Evolutionary conservation across 2,329 filamentous ascomycete genomes (phyloP).

Genomic region (Ilyonectria robusta): DNA sequence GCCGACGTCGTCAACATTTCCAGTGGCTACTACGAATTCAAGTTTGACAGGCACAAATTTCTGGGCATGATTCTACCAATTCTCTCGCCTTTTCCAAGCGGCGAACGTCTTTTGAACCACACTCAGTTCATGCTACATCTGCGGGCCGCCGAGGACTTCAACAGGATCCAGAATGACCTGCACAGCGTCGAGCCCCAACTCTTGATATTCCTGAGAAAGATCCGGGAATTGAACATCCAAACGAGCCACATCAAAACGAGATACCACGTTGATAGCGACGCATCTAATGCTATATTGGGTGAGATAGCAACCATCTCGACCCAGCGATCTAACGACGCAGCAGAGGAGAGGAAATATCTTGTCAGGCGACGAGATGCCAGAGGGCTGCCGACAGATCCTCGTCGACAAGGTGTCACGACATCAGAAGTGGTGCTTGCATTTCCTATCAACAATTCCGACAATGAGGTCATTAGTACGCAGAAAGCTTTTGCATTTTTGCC

Average conservation of each 20-base stretch:
- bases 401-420: slow-evolving; percentile 1
- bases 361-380: neutral
- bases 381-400: neutral
- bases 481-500: slow-evolving; percentile 46
- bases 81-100: slow-evolving; percentile 42
- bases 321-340: neutral
- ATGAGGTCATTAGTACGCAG: slow-evolving; percentile 23
- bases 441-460: neutral
- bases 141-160: slow-evolving; percentile 28
- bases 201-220: slow-evolving; percentile 50
- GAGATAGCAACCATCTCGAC: neutral
- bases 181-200: slow-evolving; percentile 43
- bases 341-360: neutral
- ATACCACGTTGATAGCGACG: neutral
- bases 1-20: slow-evolving; percentile 49
- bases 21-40: slow-evolving; percentile 50
- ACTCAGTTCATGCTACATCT: neutral
- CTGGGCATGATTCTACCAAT: slow-evolving; percentile 55
- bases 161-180: slow-evolving; percentile 34
- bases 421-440: slow-evolving; percentile 24
- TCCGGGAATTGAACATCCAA: slow-evolving; percentile 38
- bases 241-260: neutral
- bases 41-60: slow-evolving; percentile 47
- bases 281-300: neutral
- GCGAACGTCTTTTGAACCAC: slow-evolving; percentile 25